A percentile compares a stretch with the other conserved stretches of the same genome.
These are phyloP conservation scores for Suillus brevipes DNA, from an alignment of 768 basidiomycete genomes.

Conservation along the genomic window DNA sequence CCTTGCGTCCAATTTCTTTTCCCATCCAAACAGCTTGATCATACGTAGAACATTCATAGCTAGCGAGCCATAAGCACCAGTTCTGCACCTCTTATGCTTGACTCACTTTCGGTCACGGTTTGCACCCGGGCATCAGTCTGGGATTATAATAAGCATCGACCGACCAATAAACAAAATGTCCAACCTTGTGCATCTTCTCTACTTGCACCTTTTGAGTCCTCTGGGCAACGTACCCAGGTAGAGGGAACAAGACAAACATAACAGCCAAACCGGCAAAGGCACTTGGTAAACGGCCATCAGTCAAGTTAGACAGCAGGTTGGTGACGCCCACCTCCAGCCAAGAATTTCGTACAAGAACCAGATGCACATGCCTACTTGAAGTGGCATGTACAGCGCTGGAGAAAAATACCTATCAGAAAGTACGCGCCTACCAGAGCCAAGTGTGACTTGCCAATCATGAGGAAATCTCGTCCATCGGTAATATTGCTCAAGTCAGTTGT, in stretches of 20 bases:
- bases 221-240: slow-evolving; percentile 58
- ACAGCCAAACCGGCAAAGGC: slow-evolving; percentile 57
- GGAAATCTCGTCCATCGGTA: slow-evolving; percentile 20
- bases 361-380: slow-evolving; percentile 31
- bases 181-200: slow-evolving; percentile 47
- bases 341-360: slow-evolving; percentile 47
- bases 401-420: not conserved
- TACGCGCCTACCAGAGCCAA: not conserved
- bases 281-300: slow-evolving; percentile 6
- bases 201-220: slow-evolving; percentile 47
- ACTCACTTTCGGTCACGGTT: slow-evolving; percentile 57
- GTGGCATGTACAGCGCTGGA: slow-evolving; percentile 12
- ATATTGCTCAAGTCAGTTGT: slow-evolving; percentile 41
- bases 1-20: slow-evolving; percentile 52
- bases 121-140: slow-evolving; percentile 62
- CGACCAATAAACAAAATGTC: not conserved
- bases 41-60: slow-evolving; percentile 61
- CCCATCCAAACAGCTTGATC: slow-evolving; percentile 73
- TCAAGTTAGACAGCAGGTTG: not conserved
- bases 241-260: slow-evolving; percentile 53
- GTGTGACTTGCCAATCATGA: slow-evolving; percentile 10
- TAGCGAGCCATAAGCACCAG: slow-evolving; percentile 20
- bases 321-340: slow-evolving; percentile 38
- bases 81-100: not conserved
- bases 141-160: not conserved